These are phyloP conservation scores for Lineolata rhizophorae DNA, from an alignment of 495 filamentous ascomycete species.

Conservation along the genomic window DNA sequence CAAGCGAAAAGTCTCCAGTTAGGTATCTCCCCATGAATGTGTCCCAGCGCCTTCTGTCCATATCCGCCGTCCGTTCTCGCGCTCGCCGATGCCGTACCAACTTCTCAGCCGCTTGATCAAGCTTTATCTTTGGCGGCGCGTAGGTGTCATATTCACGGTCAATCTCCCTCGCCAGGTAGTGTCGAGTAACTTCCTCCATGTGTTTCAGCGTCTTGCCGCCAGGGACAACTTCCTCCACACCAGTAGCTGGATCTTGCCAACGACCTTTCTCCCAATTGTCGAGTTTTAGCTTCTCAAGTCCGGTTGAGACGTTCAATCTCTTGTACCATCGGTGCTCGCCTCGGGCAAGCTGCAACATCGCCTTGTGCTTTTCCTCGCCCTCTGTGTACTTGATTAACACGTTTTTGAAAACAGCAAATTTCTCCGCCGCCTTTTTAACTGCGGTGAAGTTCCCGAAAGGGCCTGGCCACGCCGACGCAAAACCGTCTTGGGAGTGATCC, in stretches of 20 bases:
- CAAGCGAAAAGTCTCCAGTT: too few species aligned
- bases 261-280: conserved; percentile 18
- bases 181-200: conserved; percentile 16
- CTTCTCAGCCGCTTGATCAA: conserved; percentile 20
- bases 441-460: conserved; percentile 13
- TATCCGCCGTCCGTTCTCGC: conserved; percentile 11
- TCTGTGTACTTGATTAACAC: conserved; percentile 23
- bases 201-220: conserved; percentile 13
- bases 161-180: conserved; percentile 15
- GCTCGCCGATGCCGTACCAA: conserved; percentile 17
- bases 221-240: conserved; percentile 6
- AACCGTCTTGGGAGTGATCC: conserved; percentile 17
- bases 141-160: conserved; percentile 13
- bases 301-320: conserved; percentile 17
- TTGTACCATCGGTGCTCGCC: conserved; percentile 20
- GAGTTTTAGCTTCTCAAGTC: conserved; percentile 17
- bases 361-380: conserved; percentile 19
- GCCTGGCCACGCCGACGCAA: conserved; percentile 19
- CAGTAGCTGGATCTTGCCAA: conserved; percentile 10
- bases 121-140: conserved; percentile 17
- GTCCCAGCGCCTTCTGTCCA: too few species aligned
- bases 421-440: conserved; percentile 19
- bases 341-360: conserved; percentile 15
- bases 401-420: conserved; percentile 21
- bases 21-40: too few species aligned